Percentiles rank a stretch among this genome's conserved stretches.
phyloP scores from a whole-genome alignment of 257 asterid species.

The Plantago ovata region DNA sequence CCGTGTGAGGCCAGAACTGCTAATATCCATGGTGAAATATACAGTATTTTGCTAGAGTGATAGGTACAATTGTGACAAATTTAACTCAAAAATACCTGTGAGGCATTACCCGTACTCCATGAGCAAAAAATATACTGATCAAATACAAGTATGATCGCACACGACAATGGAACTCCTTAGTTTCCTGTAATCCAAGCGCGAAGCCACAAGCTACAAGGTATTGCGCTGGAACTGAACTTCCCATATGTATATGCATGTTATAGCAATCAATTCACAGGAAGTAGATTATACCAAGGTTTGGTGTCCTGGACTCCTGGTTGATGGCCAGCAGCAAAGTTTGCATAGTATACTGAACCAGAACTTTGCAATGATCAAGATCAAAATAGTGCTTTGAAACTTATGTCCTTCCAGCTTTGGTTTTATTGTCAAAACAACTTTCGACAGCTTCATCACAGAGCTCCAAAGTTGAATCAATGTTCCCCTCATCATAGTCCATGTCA shows the following conservation, averaged over 20 bases:
- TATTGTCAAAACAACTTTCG: conserved; percentile 44
- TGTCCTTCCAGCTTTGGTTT: conserved; percentile 28
- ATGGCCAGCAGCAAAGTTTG: conserved; percentile 1
- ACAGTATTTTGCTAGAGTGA: not conserved
- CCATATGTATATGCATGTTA: too few relatives aligned
- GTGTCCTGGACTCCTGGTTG: conserved; percentile 3
- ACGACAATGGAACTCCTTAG: not conserved
- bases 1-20: too few relatives aligned
- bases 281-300: conserved; percentile 24
- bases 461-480: conserved; percentile 64
- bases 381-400: conserved; percentile 19
- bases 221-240: too few relatives aligned
- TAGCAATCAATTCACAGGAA: too few relatives aligned
- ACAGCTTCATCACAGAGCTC: conserved; percentile 85
- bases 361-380: conserved; percentile 17
- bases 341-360: conserved; percentile 16
- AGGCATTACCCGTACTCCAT: too few relatives aligned
- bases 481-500: conserved; percentile 72
- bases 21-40: too few relatives aligned
- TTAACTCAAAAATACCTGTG: too few relatives aligned
- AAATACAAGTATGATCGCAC: not conserved
- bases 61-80: too few relatives aligned
- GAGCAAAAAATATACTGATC: not conserved
- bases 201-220: not conserved
- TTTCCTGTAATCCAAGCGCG: not conserved